These are phyloP conservation scores for Nicotiana attenuata DNA, from an alignment of 257 asterid genomes.

Conservation along the genomic window DNA sequence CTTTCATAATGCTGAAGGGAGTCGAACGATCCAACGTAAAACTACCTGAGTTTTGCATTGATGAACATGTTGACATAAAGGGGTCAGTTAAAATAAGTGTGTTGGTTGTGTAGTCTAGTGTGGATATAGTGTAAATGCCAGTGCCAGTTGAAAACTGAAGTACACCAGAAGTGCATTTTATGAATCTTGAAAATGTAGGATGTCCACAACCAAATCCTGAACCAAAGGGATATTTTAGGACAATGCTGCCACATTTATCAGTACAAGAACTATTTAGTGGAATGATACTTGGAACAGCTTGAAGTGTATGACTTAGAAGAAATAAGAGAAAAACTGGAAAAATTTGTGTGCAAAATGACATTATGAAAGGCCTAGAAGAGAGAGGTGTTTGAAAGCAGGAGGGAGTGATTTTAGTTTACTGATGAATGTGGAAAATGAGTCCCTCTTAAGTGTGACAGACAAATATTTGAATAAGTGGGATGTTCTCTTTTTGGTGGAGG, in stretches of 20 bases:
- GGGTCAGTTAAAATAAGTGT: constrained; percentile 44
- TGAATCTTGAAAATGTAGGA: constrained; percentile 45
- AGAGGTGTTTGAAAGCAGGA: neutral
- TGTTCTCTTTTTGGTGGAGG: constrained; percentile 23
- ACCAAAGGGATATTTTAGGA: constrained; percentile 58
- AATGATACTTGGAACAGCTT: constrained; percentile 41
- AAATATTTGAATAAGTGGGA: neutral
- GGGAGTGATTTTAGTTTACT: neutral
- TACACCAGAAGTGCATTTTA: constrained; percentile 29
- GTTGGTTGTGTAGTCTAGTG: constrained; percentile 49
- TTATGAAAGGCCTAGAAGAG: constrained; percentile 9
- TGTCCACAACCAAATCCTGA: constrained; percentile 60
- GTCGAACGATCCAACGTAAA: constrained; percentile 31
- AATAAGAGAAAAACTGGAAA: constrained; percentile 13
- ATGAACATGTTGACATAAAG: constrained; percentile 67
- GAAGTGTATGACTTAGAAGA: constrained; percentile 19
- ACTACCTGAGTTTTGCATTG: constrained; percentile 71
- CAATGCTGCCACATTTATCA: constrained; percentile 40
- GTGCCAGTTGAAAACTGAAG: constrained; percentile 41
- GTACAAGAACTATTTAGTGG: constrained; percentile 40
- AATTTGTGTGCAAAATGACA: constrained; percentile 18
- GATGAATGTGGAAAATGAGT: neutral
- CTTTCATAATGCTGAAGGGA: constrained; percentile 39
- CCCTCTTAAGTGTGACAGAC: neutral
- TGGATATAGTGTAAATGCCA: constrained; percentile 38